These are phyloP conservation scores for Ophiostoma sp. DNA, from an alignment of 2,329 filamentous ascomycete genomes.

Conservation along the genomic window DNA sequence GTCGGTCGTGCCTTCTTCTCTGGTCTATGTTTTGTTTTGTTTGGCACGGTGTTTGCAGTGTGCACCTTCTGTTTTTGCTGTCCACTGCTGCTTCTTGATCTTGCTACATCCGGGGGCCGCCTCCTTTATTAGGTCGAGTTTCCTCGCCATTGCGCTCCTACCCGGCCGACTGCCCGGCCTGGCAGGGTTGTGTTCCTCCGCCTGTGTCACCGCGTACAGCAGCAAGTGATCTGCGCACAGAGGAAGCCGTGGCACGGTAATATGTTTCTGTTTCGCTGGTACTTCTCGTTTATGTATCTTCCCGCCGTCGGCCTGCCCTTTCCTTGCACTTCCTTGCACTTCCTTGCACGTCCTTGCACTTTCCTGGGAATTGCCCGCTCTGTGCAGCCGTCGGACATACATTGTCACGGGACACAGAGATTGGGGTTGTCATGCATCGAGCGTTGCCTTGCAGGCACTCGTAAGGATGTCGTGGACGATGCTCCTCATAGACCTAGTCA, in stretches of 20 bases:
- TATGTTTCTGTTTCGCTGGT: background rate
- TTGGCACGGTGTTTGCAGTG: background rate
- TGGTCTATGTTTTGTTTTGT: background rate
- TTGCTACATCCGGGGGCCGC: background rate
- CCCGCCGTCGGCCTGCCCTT: background rate
- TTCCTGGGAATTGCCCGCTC: background rate
- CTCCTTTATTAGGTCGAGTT: background rate
- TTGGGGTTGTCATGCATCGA: background rate
- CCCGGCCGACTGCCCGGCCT: background rate
- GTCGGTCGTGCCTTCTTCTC: conserved; percentile 18
- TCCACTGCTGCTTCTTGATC: background rate
- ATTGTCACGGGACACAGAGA: background rate
- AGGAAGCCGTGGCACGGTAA: conserved; percentile 9
- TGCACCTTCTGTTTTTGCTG: background rate
- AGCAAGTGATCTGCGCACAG: background rate
- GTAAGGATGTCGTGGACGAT: too few relatives aligned
- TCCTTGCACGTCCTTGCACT: background rate
- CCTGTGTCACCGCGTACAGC: conserved; percentile 14
- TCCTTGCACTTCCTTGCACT: background rate
- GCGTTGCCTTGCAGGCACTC: too few relatives aligned
- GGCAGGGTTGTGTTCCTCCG: background rate
- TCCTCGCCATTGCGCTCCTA: background rate
- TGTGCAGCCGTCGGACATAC: background rate
- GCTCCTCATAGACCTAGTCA: too few relatives aligned
- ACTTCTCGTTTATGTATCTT: conserved; percentile 5